phyloP scores from a whole-genome alignment of 139 green algal genomes.

The Coccomyxa sp. region DNA sequence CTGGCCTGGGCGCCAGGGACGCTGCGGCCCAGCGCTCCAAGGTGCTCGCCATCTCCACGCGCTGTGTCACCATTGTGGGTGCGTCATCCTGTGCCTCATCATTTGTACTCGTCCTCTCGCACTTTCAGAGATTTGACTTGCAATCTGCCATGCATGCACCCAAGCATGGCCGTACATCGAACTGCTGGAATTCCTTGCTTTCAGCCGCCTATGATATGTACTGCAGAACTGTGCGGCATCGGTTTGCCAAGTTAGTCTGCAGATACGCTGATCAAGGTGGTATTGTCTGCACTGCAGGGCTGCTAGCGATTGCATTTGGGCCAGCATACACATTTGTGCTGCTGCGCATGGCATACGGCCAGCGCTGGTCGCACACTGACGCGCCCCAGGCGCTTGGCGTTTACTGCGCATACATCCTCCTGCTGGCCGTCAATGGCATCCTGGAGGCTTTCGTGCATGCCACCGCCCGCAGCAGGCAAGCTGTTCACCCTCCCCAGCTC shows the following conservation, averaged over 20 bases:
- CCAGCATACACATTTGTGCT: conserved; percentile 66
- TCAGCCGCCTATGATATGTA: too few relatives aligned
- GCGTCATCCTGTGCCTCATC: neutral
- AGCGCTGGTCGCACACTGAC: conserved; percentile 61
- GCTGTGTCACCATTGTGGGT: conserved; percentile 43
- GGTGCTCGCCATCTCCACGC: conserved; percentile 52
- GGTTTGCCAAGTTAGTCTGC: too few relatives aligned
- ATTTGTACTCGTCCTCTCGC: neutral
- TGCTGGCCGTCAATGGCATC: conserved; percentile 73
- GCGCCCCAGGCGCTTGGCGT: conserved; percentile 61
- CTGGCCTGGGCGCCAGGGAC: neutral
- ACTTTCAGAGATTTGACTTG: neutral
- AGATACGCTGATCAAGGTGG: neutral
- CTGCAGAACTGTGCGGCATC: too few relatives aligned
- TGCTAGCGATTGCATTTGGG: conserved; percentile 67
- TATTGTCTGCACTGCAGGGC: conserved; percentile 21
- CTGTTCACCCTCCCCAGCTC: neutral
- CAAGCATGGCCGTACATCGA: neutral
- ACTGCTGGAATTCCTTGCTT: neutral
- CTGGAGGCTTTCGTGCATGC: conserved; percentile 83
- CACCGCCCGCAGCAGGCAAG: conserved; percentile 20
- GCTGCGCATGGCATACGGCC: conserved; percentile 68
- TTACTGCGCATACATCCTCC: conserved; percentile 76
- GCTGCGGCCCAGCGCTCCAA: conserved; percentile 15
- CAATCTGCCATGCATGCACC: neutral